phyloP scores from a whole-genome alignment of 140 eudicot genomes.

The Erigeron philadelphicus region DNA sequence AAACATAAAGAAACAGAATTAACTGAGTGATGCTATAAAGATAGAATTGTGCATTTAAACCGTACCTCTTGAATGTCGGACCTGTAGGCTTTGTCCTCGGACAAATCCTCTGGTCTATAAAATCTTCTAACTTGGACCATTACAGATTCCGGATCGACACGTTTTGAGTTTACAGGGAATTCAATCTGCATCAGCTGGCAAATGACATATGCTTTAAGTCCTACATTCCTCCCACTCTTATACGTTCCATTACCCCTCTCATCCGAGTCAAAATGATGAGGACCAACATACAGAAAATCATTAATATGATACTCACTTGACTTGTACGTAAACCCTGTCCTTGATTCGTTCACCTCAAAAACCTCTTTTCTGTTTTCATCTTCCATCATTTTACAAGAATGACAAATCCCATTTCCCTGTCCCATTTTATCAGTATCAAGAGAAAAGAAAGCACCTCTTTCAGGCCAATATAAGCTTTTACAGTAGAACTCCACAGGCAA shows the following conservation, averaged over 20 bases:
- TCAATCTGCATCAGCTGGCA: conserved; percentile 66
- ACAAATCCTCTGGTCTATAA: conserved; percentile 71
- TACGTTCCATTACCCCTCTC: conserved; percentile 45
- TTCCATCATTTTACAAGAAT: conserved; percentile 52
- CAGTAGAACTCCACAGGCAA: conserved; percentile 61
- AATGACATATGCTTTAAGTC: conserved; percentile 69
- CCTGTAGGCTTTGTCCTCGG: conserved; percentile 63
- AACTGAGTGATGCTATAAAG: neutral
- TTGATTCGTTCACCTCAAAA: conserved; percentile 45
- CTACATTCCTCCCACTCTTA: conserved; percentile 90
- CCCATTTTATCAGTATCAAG: conserved; percentile 55
- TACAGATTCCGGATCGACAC: conserved; percentile 33
- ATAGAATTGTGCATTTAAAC: neutral
- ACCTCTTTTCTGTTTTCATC: conserved; percentile 32
- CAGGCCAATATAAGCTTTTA: conserved; percentile 74
- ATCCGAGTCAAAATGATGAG: conserved; percentile 51
- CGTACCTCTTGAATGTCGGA: conserved; percentile 80
- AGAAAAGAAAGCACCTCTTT: conserved; percentile 76
- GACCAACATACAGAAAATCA: conserved; percentile 76
- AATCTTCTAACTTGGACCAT: conserved; percentile 48
- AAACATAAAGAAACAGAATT: neutral
- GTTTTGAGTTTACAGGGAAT: conserved; percentile 36
- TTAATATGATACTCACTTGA: conserved; percentile 51
- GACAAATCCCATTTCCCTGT: conserved; percentile 64
- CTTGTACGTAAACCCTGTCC: conserved; percentile 45